Base-by-base conservation (phyloP, 2,329 filamentous ascomycete species). In the Phialophora macrospora region DNA sequence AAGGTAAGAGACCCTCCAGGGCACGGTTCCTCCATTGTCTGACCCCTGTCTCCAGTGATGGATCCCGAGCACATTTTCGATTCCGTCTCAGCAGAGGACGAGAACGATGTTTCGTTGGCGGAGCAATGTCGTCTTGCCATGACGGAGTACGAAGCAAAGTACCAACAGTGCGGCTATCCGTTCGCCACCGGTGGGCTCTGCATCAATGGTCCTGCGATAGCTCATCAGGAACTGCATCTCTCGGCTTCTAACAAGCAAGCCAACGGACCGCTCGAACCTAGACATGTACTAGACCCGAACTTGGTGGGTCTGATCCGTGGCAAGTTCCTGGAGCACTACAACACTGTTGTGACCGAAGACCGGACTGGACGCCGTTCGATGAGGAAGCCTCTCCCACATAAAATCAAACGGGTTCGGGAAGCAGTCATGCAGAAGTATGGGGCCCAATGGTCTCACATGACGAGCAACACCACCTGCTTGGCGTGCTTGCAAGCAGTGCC, bases 391-490 rank as follows among this genome's bases (percentile, higher is more conserved):
- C 38, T 20, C 8, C 22, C 20, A n/a, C n/a, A 48, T 32, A 61
- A 44, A 30, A 34, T 54, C 48, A 52, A 22, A 28, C 51, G 58
- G n/a, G 48, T 61, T 20, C 58, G 58, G 24, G 46, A 52, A 30
- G 34, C 30, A 8, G 38, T 55, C 20, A 44, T 54, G 58, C 48
- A 61, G 22, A 61, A 52, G 26, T 55, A 61, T 22, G 17, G n/a
- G 22, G 6, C 2, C 24, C 58, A 61, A 14, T 61, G 58, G 58
- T 26, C 14, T n/a, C 20, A 2, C 12, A 54, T 61, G 32, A 61
- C 58, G 17, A 61, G 58, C 48, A 61, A 61, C 32, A 61, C 34
- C 32, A 61, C 58, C 22, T 61, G 58, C 22, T 30, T 61, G n/a
- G 46, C 58, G 51, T 61, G 58, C n/a, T 26, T 61, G 48, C 58